Evolutionary conservation across 345 rosid genomes (phyloP), one percentile per base, ranked within the genome.

Genomic region (Gossypium longicalyx): DNA sequence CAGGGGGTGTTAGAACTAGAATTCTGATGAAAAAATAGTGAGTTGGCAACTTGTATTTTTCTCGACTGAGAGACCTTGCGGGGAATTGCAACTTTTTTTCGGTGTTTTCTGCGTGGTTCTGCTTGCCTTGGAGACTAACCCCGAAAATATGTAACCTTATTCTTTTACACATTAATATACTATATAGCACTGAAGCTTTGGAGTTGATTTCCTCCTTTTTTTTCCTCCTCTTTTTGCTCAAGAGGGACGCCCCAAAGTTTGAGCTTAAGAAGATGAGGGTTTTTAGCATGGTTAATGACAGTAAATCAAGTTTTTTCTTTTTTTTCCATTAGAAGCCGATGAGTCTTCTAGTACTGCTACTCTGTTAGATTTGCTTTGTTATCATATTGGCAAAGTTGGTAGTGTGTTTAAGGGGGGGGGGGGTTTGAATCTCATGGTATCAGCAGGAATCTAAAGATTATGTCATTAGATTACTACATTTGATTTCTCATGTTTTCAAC

Each of bases 1-100:
- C 90, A 94, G 97, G 91, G 38, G 97, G 91, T 59, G 91, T 94
- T 69, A 89, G 83, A 87, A 91, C 95, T 59, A 88, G 80, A 80
- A 81, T 94, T 63, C 16, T 73, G 64, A 88, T 78, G 85, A 92
- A 89, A 84, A 85, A 74, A 80, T 71, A 84, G 69, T 12, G 54
- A 57, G 66, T 43, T 44, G 23, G 44, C 25, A 45, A 20, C 44
- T 22, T 12, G 15, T 44, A 58, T 49, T 25, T 49, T 25, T 34
- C 38, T 34, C 38, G 38, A 34, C 38, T 34, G 38, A 34, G 41
- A 34, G 41, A 48, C 27, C 59, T 67, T 44, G 62, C 23, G 44
- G 68, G 67, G 51, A 74, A 52, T 51, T 59, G 76, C 72, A 54
- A 67, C 17, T 77, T 71, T 77, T 76, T 65, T 27, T 23, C 27